Conservation (phyloP, 2,329 filamentous ascomycete species). For the Fusarium piperis region DNA sequence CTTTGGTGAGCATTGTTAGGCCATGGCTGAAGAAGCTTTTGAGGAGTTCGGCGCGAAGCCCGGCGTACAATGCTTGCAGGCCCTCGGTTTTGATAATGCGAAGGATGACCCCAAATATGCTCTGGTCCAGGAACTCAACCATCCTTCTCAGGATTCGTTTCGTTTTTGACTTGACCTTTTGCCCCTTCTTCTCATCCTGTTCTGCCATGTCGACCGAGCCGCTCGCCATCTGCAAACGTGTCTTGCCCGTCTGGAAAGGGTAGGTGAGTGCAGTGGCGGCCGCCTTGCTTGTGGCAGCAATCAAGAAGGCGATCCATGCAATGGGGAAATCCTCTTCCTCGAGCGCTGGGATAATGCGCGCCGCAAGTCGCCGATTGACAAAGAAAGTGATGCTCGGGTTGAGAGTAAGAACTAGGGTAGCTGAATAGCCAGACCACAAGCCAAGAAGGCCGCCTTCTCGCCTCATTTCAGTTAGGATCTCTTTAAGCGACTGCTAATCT, state of each 20-base stretch:
- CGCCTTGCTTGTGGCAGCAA: constrained; percentile 81
- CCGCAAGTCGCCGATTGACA: constrained; percentile 77
- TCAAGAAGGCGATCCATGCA: constrained; percentile 55
- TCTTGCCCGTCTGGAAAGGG: constrained; percentile 87
- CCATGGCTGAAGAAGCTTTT: constrained; percentile 89
- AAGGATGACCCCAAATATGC: constrained; percentile 71
- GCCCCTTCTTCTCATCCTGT: constrained; percentile 8
- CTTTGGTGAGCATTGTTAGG: constrained; percentile 87
- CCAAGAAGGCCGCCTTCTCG: constrained; percentile 76
- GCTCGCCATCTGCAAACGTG: constrained; percentile 73
- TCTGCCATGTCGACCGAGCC: constrained; percentile 30
- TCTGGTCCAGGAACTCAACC: constrained; percentile 48
- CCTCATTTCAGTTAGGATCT: constrained; percentile 72
- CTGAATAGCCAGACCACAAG: constrained; percentile 90
- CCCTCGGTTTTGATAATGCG: constrained; percentile 72
- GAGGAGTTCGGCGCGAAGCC: constrained; percentile 78
- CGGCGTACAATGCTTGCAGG: constrained; percentile 75
- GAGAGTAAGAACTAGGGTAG: constrained; percentile 79
- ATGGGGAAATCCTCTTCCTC: constrained; percentile 54
- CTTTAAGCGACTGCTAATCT: constrained; percentile 52
- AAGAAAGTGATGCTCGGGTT: constrained; percentile 91
- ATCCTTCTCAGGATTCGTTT: constrained; percentile 23
- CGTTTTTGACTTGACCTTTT: background rate
- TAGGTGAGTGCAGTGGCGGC: constrained; percentile 82
- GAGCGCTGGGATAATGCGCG: constrained; percentile 62